Evolutionary conservation across 2,329 filamentous ascomycete genomes (phyloP), one percentile per base, ranked within the genome.

Genomic region (Elsinoe fawcettii): DNA sequence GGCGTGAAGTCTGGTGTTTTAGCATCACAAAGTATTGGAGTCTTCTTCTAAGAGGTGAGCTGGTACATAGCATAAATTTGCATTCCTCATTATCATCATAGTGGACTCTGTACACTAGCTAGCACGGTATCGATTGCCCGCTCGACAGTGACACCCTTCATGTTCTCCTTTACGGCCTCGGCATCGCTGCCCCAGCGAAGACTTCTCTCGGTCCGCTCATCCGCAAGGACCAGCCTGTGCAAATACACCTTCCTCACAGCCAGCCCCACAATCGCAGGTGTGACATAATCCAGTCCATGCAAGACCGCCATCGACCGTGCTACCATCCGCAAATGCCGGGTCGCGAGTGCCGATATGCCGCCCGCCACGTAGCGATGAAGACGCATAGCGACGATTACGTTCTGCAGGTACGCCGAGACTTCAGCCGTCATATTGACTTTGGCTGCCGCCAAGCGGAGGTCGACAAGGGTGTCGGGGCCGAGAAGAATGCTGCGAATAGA

Each of bases 101-200:
- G 63, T 20, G 82, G 82, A 22, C 75, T 74, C 59, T 84, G 81
- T 5, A 84, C 73, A 55, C 75, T 74, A 30, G 73, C 71, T n/a
- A 84, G 65, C 12, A 83, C 79, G 44, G 81, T 77, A 51, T 84
- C 80, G 43, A 85, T 74, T 2, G 82, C 79, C 59, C 76, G 74
- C 53, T 81, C 79, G 1, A 77, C 73, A 1, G 75, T 80, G 2
- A 82, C 70, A 30, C 75, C 75, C 2, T 86, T 81, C 2, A 96
- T 72, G 51, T 90, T 63, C 14, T 79, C 77, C 61, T 80, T 77
- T 1, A 96, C 82, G 3, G 87, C 87, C 27, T 80, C 77, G 0
- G 86, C 63, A 55, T 87, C 84, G 69, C 92, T 96, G 0, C 93
- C 93, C 84, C 95, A 99, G 69, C 96, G 89, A 75, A 96, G 80